phyloP scores from a whole-genome alignment of 1,284 basidiomycete species.

The Retiboletus flavoniger region DNA sequence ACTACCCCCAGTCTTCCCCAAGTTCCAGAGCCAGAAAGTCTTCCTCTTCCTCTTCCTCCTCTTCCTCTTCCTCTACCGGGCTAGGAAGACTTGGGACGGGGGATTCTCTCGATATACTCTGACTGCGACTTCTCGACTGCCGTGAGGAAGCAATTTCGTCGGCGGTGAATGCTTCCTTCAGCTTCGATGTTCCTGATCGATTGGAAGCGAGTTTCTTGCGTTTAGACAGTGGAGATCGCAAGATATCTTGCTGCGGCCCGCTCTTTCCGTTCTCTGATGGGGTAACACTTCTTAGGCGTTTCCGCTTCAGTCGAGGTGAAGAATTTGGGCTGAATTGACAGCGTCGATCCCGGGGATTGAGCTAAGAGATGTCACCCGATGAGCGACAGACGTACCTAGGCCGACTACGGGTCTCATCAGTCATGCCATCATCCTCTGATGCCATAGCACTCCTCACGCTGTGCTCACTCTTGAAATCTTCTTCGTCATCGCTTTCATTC shows the following conservation, averaged over 20 bases:
- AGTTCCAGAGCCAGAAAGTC: slow-evolving; percentile 74
- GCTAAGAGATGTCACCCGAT: not conserved
- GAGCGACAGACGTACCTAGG: slow-evolving; percentile 26
- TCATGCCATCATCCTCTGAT: slow-evolving; percentile 32
- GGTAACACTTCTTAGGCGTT: slow-evolving; percentile 68
- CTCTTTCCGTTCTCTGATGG: slow-evolving; percentile 56
- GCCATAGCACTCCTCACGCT: slow-evolving; percentile 36
- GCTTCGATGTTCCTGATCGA: slow-evolving; percentile 58
- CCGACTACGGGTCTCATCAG: slow-evolving; percentile 32
- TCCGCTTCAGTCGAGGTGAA: slow-evolving; percentile 53
- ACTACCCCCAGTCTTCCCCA: slow-evolving; percentile 70
- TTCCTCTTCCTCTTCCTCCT: slow-evolving; percentile 46
- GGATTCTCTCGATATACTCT: slow-evolving; percentile 25
- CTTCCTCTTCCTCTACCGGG: slow-evolving; percentile 40
- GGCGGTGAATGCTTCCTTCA: slow-evolving; percentile 65
- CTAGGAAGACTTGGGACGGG: slow-evolving; percentile 13
- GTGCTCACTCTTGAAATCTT: slow-evolving; percentile 36
- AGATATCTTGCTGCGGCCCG: slow-evolving; percentile 35
- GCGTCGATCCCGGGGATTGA: slow-evolving; percentile 2
- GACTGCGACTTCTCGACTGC: slow-evolving; percentile 26
- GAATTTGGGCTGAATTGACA: slow-evolving; percentile 41
- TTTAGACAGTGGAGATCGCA: slow-evolving; percentile 72
- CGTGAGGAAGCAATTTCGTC: slow-evolving; percentile 49
- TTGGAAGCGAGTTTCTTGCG: slow-evolving; percentile 69
- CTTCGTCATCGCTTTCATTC: slow-evolving; percentile 67